phyloP scores from a whole-genome alignment of 306 rosid species.

The Casuarina glauca region DNA sequence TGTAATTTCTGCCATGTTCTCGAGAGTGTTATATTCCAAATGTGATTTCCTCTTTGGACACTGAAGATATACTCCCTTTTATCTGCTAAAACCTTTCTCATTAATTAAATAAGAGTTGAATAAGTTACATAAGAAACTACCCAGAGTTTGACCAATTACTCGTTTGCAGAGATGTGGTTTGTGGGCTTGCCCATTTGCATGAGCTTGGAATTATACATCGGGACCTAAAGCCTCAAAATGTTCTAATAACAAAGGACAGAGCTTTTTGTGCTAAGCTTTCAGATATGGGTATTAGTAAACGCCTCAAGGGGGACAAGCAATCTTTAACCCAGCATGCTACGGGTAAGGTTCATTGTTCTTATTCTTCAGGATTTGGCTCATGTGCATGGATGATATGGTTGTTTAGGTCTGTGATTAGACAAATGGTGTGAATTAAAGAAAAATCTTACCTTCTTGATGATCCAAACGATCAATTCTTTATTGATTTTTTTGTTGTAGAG shows the following conservation, averaged over 20 bases:
- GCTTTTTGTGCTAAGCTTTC: conserved; percentile 75
- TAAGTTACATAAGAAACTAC: conserved; percentile 8
- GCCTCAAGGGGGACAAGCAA: conserved; percentile 68
- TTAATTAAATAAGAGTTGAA: neutral
- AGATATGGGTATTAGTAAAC: conserved; percentile 96
- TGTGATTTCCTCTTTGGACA: neutral
- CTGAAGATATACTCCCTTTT: neutral
- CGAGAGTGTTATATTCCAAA: neutral
- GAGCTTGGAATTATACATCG: conserved; percentile 87
- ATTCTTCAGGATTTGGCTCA: neutral
- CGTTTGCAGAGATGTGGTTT: conserved; percentile 63
- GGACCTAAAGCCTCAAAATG: conserved; percentile 94
- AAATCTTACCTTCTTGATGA: conserved; percentile 3
- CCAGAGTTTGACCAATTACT: neutral
- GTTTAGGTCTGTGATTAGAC: neutral
- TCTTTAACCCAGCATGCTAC: conserved; percentile 72
- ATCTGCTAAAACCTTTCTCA: neutral
- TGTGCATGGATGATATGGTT: neutral
- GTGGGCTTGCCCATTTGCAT: conserved; percentile 85
- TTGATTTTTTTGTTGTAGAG: neutral
- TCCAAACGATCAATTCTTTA: neutral
- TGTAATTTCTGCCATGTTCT: neutral
- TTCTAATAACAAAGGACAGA: conserved; percentile 63
- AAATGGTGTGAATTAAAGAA: conserved; percentile 9
- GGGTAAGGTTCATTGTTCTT: conserved; percentile 42